Percentiles rank a stretch among this genome's conserved stretches.
Evolutionary conservation across 2,329 filamentous ascomycete genomes (phyloP).

Genomic region (Thelonectria rubi): DNA sequence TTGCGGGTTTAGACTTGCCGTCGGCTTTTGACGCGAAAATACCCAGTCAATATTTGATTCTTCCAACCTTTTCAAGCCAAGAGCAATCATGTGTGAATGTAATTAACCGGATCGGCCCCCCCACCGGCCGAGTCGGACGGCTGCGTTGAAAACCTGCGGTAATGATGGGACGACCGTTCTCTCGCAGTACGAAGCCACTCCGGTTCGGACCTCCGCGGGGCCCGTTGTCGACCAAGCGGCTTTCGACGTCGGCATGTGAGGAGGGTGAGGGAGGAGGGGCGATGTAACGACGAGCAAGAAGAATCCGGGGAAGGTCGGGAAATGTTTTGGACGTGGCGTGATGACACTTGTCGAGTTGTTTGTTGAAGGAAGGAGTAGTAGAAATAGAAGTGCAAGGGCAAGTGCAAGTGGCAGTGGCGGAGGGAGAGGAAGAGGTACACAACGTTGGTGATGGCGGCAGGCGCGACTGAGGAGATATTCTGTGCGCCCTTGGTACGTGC

Average conservation of each 20-base stretch:
- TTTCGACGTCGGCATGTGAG: slow-evolving; percentile 16
- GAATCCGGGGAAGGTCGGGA: slow-evolving; percentile 20
- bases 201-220: slow-evolving; percentile 10
- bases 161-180: not conserved
- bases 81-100: not conserved
- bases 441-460: no score
- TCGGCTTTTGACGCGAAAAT: not conserved
- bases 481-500: no score
- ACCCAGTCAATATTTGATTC: not conserved
- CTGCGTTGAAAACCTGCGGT: not conserved
- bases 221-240: slow-evolving; percentile 4
- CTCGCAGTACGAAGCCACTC: not conserved
- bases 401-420: no score
- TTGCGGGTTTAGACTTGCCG: not conserved
- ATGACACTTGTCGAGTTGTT: not conserved
- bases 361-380: no score
- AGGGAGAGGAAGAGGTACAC: no score
- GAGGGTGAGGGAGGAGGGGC: not conserved
- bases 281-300: not conserved
- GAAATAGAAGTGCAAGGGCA: no score
- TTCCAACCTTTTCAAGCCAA: not conserved
- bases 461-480: no score
- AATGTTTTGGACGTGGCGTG: slow-evolving; percentile 8
- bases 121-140: no score
- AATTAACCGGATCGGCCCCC: not conserved